phyloP scores from a whole-genome alignment of 2,329 filamentous ascomycete genomes.

The Passalora sequoiae region DNA sequence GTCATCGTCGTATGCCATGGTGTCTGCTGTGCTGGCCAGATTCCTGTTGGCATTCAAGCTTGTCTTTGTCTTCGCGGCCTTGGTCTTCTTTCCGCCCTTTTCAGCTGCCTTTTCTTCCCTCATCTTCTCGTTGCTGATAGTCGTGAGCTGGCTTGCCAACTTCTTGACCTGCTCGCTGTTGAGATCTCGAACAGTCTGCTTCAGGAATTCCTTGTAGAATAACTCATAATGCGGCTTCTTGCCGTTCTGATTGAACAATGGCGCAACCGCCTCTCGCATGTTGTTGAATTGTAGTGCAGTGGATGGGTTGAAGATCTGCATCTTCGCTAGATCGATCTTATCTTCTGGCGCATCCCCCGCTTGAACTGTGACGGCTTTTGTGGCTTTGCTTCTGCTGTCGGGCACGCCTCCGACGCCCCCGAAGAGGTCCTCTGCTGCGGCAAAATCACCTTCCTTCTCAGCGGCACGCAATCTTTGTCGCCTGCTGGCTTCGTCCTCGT shows the following conservation, averaged over 20 bases:
- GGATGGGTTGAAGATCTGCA: slow-evolving; percentile 82
- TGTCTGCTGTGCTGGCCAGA: slow-evolving; percentile 58
- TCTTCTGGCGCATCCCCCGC: slow-evolving; percentile 68
- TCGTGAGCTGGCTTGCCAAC: slow-evolving; percentile 79
- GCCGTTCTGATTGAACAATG: slow-evolving; percentile 65
- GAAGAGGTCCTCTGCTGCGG: slow-evolving; percentile 87
- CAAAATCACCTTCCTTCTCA: slow-evolving; percentile 83
- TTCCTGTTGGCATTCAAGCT: slow-evolving; percentile 64
- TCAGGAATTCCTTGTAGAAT: slow-evolving; percentile 86
- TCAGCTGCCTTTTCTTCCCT: slow-evolving; percentile 94
- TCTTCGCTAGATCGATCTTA: slow-evolving; percentile 71
- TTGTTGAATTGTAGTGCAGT: slow-evolving; percentile 82
- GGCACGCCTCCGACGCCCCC: slow-evolving; percentile 66
- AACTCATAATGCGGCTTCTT: slow-evolving; percentile 88
- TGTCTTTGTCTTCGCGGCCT: slow-evolving; percentile 93
- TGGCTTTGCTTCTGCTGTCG: slow-evolving; percentile 60
- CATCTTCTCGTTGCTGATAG: slow-evolving; percentile 94
- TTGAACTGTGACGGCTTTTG: slow-evolving; percentile 62
- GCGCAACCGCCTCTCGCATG: slow-evolving; percentile 71
- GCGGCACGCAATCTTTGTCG: slow-evolving; percentile 69
- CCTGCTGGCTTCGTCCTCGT: slow-evolving; percentile 66
- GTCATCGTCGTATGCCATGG: slow-evolving; percentile 73
- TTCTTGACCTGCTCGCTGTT: slow-evolving; percentile 96
- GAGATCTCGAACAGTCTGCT: slow-evolving; percentile 80
- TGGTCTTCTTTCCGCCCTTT: slow-evolving; percentile 93